Evolutionary conservation across 2,329 filamentous ascomycete species (phyloP), one percentile per base, ranked within the genome.

Genomic region (Colletotrichum sidae): DNA sequence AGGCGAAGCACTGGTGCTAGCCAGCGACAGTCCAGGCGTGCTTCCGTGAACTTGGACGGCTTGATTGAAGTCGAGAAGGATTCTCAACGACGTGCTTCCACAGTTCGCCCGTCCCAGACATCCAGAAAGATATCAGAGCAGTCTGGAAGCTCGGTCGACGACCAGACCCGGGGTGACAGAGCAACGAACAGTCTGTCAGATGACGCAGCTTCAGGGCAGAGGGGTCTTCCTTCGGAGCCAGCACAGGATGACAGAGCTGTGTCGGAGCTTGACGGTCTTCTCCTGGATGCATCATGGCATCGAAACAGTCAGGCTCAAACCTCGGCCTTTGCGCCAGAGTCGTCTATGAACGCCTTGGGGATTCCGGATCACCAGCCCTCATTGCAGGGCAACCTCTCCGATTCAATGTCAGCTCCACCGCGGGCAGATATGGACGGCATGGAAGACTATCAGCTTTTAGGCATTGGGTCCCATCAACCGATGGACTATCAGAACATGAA

Each of bases 1-100:
- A 70, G 70, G 4, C 34, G 55, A 6, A 59, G 57, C 13, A 58
- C 67, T 5, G 67, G 68, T 1, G 52, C 52, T 13, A 15, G 15
- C 8, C 41, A 42, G 34, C 55, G 49, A 34, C 46, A 47, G 25
- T 56, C 61, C 1, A 53, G 49, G 34, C 15, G 17, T 12, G 17
- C 53, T 15, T 34, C 42, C 9, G 37, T 46, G n/a, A 44, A 60
- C 37, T 5, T 67, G 1, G 61, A 56, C 3, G 60, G 55, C 12
- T 47, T 67, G 10, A 33, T 60, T 4, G 42, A 61, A 15, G 52
- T 38, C 8, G 65, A 67, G 38, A 55, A 60, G 34, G 60, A 67
- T 11, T 33, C 25, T 7, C 56, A 45, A n/a, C 44, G 56, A 6
- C 56, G 45, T 15, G 50, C 52, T 11, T 25, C 39, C 7, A 10